These are phyloP conservation scores for Epichloe sp. DNA, from an alignment of 2,329 filamentous ascomycete species.

Conservation along the genomic window DNA sequence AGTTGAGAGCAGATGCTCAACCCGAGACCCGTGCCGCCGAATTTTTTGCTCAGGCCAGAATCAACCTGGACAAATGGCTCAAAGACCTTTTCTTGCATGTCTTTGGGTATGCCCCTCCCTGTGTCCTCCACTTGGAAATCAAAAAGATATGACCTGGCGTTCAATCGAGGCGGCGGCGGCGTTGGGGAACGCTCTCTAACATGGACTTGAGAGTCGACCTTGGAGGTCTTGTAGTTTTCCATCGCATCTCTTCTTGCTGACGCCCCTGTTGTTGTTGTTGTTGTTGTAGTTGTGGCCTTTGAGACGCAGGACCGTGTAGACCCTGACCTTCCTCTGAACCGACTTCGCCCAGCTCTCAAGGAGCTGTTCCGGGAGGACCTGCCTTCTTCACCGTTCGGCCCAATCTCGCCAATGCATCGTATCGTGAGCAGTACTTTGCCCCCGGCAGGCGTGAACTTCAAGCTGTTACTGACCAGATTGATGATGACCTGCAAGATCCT, in stretches of 20 bases:
- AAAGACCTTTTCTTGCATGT: slow-evolving; percentile 73
- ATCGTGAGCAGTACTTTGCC: slow-evolving; percentile 68
- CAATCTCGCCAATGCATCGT: slow-evolving; percentile 53
- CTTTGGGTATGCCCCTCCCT: slow-evolving; percentile 69
- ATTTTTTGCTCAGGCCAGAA: slow-evolving; percentile 76
- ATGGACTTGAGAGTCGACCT: slow-evolving; percentile 31
- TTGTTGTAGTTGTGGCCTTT: slow-evolving; percentile 15
- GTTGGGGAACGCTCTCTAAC: slow-evolving; percentile 44
- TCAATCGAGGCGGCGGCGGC: slow-evolving; percentile 37
- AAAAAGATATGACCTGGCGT: slow-evolving; percentile 57
- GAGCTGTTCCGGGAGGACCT: slow-evolving; percentile 32
- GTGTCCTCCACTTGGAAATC: slow-evolving; percentile 85
- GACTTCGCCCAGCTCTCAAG: slow-evolving; percentile 25
- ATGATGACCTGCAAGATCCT: slow-evolving; percentile 87
- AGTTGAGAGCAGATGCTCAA: slow-evolving; percentile 83
- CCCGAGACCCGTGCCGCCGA: slow-evolving; percentile 76
- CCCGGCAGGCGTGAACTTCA: slow-evolving; percentile 75
- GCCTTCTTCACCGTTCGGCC: slow-evolving; percentile 29
- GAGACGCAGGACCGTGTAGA: slow-evolving; percentile 40
- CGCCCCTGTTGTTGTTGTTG: slow-evolving; percentile 8
- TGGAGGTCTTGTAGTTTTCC: slow-evolving; percentile 51
- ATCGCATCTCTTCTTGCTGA: slow-evolving; percentile 3
- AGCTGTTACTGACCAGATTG: slow-evolving; percentile 79
- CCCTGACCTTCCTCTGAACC: slow-evolving; percentile 33
- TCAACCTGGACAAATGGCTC: slow-evolving; percentile 95